phyloP scores from a whole-genome alignment of 805 yeast genomes.

The Kazachstania kunashirensis region DNA sequence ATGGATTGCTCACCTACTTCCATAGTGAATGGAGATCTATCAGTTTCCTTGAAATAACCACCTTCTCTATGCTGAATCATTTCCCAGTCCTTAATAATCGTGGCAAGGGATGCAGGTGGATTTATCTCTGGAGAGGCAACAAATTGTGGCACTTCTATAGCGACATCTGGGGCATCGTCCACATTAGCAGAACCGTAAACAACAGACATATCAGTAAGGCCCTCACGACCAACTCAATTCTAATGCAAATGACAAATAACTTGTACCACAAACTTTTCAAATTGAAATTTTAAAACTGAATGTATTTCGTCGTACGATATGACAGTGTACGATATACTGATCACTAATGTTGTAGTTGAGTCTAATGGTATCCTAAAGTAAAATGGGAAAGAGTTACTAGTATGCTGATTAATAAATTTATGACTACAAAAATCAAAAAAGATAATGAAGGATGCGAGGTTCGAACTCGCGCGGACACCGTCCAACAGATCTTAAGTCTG shows the following conservation, averaged over 20 bases:
- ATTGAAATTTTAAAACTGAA: no score
- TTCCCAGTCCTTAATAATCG: conserved; percentile 31
- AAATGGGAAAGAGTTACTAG: no score
- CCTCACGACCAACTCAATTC: neutral
- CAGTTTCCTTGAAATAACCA: conserved; percentile 49
- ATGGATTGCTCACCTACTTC: conserved; percentile 15
- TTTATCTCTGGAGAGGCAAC: neutral
- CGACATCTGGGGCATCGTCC: neutral
- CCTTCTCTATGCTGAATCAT: conserved; percentile 44
- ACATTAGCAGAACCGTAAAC: neutral
- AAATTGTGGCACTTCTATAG: neutral
- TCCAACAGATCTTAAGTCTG: conserved; percentile 4
- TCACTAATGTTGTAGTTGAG: no score
- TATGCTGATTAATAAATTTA: no score
- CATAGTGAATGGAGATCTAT: conserved; percentile 39
- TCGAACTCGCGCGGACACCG: conserved; percentile 5
- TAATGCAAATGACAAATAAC: neutral
- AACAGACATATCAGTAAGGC: neutral
- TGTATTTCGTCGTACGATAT: no score
- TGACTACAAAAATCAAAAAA: no score
- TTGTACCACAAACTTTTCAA: neutral
- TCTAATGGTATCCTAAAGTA: no score
- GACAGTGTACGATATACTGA: no score
- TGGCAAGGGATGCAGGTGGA: conserved; percentile 12
- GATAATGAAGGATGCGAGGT: conserved; percentile 4